phyloP scores from a whole-genome alignment of 192 early-diverging fungal genomes.

The Backusella sp. region DNA sequence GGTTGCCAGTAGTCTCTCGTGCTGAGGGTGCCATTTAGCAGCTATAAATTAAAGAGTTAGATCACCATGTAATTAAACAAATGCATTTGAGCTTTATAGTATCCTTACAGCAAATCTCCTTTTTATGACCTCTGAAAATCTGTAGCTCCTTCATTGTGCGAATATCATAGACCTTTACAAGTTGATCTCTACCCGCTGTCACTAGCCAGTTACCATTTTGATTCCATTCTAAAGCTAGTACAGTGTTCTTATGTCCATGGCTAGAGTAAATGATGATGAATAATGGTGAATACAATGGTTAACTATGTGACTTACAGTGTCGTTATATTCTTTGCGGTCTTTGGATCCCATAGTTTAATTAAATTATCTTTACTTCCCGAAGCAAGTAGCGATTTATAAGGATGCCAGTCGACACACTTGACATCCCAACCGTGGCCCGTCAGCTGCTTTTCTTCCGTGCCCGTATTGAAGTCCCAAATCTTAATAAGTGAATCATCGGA shows the following conservation, averaged over 20 bases:
- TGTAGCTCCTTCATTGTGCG: conserved; percentile 89
- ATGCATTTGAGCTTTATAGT: background rate
- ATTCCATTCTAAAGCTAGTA: conserved; percentile 92
- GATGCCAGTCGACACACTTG: conserved; percentile 97
- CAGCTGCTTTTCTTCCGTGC: conserved; percentile 75
- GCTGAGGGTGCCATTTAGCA: conserved; percentile 93
- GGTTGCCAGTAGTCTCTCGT: conserved; percentile 85
- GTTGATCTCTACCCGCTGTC: conserved; percentile 86
- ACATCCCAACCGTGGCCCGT: conserved; percentile 97
- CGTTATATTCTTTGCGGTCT: conserved; percentile 78
- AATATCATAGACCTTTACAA: conserved; percentile 93
- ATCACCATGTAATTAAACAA: background rate
- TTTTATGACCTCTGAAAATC: conserved; percentile 81
- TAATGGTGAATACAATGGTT: background rate
- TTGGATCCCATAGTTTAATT: conserved; percentile 98
- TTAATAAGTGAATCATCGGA: conserved; percentile 96
- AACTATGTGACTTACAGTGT: conserved; percentile 68
- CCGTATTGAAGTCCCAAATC: conserved; percentile 92
- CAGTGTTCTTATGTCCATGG: conserved; percentile 92
- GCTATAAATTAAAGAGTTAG: conserved; percentile 36
- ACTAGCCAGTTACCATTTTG: conserved; percentile 96
- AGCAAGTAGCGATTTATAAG: conserved; percentile 86
- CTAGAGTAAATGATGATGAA: conserved; percentile 31
- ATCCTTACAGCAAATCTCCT: conserved; percentile 79
- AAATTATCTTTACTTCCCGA: conserved; percentile 95